These are phyloP conservation scores for Castanopsis chinensis DNA, from an alignment of 306 rosid species.

Conservation along the genomic window DNA sequence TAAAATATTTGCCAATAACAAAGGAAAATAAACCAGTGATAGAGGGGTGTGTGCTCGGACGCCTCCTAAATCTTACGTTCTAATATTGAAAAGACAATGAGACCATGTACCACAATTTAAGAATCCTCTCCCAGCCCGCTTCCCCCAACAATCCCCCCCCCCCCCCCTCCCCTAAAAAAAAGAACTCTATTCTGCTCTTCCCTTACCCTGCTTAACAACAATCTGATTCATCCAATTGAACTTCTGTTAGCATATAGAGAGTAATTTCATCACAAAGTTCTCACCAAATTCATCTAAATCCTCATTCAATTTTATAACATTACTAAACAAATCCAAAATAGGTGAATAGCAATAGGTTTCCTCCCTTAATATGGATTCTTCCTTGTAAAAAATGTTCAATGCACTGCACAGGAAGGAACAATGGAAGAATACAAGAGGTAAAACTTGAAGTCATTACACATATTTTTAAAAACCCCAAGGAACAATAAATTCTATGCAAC, in stretches of 20 bases:
- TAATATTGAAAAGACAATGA: too few relatives aligned
- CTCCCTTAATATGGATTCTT: neutral
- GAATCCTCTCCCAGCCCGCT: neutral
- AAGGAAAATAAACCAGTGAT: neutral
- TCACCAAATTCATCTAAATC: neutral
- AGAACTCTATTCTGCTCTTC: neutral
- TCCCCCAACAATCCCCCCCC: too few relatives aligned
- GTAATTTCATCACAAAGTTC: neutral
- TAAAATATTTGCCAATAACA: neutral
- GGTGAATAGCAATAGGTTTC: neutral
- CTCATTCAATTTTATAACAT: neutral
- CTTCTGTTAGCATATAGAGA: neutral
- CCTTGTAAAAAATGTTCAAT: neutral
- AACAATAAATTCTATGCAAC: constrained; percentile 1
- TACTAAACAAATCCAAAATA: neutral
- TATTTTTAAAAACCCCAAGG: neutral
- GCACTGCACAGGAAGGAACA: neutral
- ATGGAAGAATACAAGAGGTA: too few relatives aligned
- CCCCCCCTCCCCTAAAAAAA: too few relatives aligned
- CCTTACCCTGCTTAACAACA: neutral
- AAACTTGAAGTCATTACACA: neutral
- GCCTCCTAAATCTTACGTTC: neutral
- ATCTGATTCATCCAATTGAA: neutral
- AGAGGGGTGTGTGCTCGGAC: neutral
- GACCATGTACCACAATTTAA: neutral